Evolutionary conservation across 331 rosid species (phyloP).

Genomic region (Saraca asoca): DNA sequence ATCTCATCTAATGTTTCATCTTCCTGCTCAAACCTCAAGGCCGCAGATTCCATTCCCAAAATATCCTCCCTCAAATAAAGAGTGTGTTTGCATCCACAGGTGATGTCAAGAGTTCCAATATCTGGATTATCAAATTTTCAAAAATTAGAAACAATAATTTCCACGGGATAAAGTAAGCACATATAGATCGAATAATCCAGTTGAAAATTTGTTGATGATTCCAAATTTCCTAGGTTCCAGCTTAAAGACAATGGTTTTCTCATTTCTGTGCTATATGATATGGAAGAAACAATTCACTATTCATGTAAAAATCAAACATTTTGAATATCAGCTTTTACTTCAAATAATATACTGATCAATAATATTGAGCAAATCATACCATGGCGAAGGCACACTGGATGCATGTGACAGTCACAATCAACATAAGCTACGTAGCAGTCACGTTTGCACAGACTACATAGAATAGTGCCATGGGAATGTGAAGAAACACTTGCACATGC

Average conservation of each 20-base stretch:
- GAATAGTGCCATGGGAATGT: slow-evolving; percentile 67
- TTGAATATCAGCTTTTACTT: slow-evolving; percentile 2
- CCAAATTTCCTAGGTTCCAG: slow-evolving; percentile 1
- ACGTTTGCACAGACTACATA: slow-evolving; percentile 90
- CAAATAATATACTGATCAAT: slow-evolving; percentile 4
- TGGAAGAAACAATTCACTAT: neutral
- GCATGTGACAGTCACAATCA: slow-evolving; percentile 73
- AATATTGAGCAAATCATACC: slow-evolving; percentile 53
- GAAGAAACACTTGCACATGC: slow-evolving; percentile 54
- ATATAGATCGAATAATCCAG: neutral
- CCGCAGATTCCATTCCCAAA: slow-evolving; percentile 80
- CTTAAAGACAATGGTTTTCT: slow-evolving; percentile 10
- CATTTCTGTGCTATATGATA: slow-evolving; percentile 25
- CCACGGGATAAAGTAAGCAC: neutral
- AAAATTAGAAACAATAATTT: neutral
- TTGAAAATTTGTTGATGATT: slow-evolving; percentile 9
- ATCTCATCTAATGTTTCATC: slow-evolving; percentile 55
- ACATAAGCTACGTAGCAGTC: slow-evolving; percentile 83
- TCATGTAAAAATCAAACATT: slow-evolving; percentile 1
- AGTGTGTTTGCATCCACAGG: slow-evolving; percentile 66
- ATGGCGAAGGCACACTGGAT: slow-evolving; percentile 88
- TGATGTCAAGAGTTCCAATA: slow-evolving; percentile 58
- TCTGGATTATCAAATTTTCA: slow-evolving; percentile 44
- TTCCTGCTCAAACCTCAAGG: slow-evolving; percentile 77
- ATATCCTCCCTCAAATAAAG: slow-evolving; percentile 75